Conservation (phyloP, 768 basidiomycete genomes). For the Leccinum rimulosum region DNA sequence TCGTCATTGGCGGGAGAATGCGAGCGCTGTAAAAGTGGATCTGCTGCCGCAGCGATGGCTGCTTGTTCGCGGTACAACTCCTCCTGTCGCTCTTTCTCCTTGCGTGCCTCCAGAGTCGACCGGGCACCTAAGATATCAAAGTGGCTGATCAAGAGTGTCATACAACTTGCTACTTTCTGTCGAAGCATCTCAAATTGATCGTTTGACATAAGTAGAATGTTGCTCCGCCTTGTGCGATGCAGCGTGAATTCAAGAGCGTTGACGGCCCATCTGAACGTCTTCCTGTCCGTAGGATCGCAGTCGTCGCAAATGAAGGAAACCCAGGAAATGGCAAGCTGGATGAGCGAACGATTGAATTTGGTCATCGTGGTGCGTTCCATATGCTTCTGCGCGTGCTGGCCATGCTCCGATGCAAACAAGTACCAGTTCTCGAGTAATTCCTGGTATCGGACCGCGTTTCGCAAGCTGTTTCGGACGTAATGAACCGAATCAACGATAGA, state of each 20-base stretch:
- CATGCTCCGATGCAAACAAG: constrained; percentile 93
- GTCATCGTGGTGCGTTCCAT: constrained; percentile 72
- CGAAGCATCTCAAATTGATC: constrained; percentile 89
- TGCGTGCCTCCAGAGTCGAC: constrained; percentile 81
- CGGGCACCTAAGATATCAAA: constrained; percentile 97
- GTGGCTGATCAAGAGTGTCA: constrained; percentile 94
- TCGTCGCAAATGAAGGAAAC: constrained; percentile 98
- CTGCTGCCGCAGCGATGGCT: constrained; percentile 43
- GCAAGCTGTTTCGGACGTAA: constrained; percentile 70
- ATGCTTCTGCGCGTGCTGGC: constrained; percentile 82
- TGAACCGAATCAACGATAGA: constrained; percentile 91
- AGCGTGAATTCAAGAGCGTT: constrained; percentile 92
- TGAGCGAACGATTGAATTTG: constrained; percentile 80
- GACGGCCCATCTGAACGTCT: constrained; percentile 98
- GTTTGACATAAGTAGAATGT: constrained; percentile 83
- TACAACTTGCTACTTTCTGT: constrained; percentile 91
- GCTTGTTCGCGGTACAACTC: constrained; percentile 57
- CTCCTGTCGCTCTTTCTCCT: constrained; percentile 85
- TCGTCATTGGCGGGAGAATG: constrained; percentile 38
- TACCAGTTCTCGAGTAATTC: constrained; percentile 95
- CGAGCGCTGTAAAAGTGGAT: constrained; percentile 46
- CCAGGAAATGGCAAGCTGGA: constrained; percentile 94
- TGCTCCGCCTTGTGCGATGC: constrained; percentile 81
- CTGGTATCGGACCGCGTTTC: constrained; percentile 61
- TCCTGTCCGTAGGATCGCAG: constrained; percentile 92